A percentile compares a stretch with the other conserved stretches of the same genome.
Conservation (phyloP, 768 basidiomycete species). For the Kwoniella sp. region DNA sequence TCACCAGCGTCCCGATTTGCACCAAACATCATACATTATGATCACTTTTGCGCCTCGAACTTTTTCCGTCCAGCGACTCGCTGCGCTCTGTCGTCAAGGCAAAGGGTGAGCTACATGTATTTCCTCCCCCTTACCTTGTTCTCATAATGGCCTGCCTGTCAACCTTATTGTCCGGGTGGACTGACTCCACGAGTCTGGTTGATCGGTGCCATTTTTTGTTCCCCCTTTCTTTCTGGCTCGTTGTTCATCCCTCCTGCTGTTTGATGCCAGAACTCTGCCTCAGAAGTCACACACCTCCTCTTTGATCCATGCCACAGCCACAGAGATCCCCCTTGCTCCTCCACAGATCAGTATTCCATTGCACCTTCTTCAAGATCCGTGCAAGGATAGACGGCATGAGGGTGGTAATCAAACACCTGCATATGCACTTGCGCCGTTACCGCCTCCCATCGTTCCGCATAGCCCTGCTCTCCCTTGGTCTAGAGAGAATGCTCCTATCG, state of each 20-base stretch:
- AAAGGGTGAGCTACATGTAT: slow-evolving; percentile 5
- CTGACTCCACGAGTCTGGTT: background rate
- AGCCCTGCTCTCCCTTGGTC: background rate
- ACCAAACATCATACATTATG: slow-evolving; percentile 1
- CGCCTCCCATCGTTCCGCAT: background rate
- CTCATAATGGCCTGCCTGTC: too few species aligned
- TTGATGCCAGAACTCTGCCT: too few species aligned
- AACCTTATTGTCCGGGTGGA: too few species aligned
- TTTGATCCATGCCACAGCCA: too few species aligned
- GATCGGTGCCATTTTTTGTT: background rate
- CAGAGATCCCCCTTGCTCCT: too few species aligned
- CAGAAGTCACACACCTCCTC: too few species aligned
- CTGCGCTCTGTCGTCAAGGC: slow-evolving; percentile 18
- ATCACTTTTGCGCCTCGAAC: slow-evolving; percentile 24
- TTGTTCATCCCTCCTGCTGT: too few species aligned
- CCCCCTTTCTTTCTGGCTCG: background rate
- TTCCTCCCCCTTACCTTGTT: too few species aligned
- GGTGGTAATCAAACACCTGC: background rate
- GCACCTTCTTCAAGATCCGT: background rate
- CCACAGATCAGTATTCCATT: too few species aligned
- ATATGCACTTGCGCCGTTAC: background rate
- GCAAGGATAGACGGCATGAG: background rate
- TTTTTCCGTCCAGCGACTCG: slow-evolving; percentile 7
- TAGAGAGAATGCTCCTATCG: too few species aligned
- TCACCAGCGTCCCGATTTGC: too few species aligned